Percentiles rank a stretch among this genome's conserved stretches.
Evolutionary conservation across 768 basidiomycete genomes (phyloP).

Genomic region (Solioccasus polychromus): DNA sequence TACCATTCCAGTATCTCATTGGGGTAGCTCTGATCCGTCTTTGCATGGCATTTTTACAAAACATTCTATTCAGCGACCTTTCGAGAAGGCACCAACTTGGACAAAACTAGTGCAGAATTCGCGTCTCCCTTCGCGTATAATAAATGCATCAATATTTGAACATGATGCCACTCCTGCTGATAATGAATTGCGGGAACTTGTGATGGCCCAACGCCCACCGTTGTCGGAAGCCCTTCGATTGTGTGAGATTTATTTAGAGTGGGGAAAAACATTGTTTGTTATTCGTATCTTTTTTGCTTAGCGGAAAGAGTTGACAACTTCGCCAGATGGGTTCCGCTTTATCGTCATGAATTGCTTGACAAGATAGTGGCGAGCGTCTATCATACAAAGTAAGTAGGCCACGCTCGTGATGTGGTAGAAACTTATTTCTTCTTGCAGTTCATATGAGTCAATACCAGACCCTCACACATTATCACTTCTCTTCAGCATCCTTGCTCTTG

Average conservation of each 20-base stretch:
- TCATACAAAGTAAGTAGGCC: conserved; percentile 42
- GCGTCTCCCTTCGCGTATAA: conserved; percentile 40
- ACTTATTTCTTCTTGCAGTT: conserved; percentile 27
- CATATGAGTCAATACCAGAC: conserved; percentile 36
- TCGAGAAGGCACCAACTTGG: conserved; percentile 14
- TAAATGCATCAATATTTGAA: conserved; percentile 37
- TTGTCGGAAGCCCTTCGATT: conserved; percentile 57
- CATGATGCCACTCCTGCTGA: conserved; percentile 29
- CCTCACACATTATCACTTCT: conserved; percentile 61
- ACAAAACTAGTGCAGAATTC: conserved; percentile 23
- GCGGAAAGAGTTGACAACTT: not conserved
- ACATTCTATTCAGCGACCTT: conserved; percentile 22
- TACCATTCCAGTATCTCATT: conserved; percentile 48
- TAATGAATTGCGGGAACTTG: conserved; percentile 38
- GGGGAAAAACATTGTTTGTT: conserved; percentile 56
- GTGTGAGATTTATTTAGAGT: conserved; percentile 63
- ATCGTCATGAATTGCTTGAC: conserved; percentile 53
- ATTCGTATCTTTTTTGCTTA: not conserved
- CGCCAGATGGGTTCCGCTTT: conserved; percentile 51
- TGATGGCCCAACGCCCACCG: conserved; percentile 51
- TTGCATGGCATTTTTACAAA: not conserved
- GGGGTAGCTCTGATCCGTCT: conserved; percentile 35
- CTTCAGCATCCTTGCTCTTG: conserved; percentile 65
- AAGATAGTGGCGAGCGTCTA: conserved; percentile 55
- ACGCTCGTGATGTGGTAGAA: not conserved